These are phyloP conservation scores for Syncephalastrum contaminatum DNA, from an alignment of 371 early-diverging fungal species.

Conservation along the genomic window DNA sequence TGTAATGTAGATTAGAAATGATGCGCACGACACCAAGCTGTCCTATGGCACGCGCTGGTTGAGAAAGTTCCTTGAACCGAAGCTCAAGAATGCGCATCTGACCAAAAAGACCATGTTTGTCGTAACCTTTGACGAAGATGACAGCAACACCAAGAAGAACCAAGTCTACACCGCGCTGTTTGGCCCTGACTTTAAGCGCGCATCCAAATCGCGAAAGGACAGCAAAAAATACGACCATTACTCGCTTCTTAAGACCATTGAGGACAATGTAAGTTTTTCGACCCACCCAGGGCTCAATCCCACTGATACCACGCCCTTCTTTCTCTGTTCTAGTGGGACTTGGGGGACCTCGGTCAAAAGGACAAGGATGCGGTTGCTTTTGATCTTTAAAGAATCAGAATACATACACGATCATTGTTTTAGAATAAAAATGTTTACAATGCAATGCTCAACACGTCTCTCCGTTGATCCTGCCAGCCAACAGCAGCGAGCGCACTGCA, in stretches of 20 bases:
- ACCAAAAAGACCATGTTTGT: slow-evolving; percentile 55
- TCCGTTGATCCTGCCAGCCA: slow-evolving; percentile 48
- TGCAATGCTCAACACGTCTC: slow-evolving; percentile 35
- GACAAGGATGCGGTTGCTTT: slow-evolving; percentile 13
- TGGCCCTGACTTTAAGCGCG: slow-evolving; percentile 48
- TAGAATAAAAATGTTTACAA: too few relatives aligned
- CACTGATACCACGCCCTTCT: not conserved
- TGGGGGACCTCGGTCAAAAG: slow-evolving; percentile 13
- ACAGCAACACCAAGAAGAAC: slow-evolving; percentile 40
- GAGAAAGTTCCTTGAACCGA: slow-evolving; percentile 50
- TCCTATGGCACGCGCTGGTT: slow-evolving; percentile 56
- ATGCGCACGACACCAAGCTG: slow-evolving; percentile 58
- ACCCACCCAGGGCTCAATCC: not conserved
- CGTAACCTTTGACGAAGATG: slow-evolving; percentile 53
- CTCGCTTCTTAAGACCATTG: slow-evolving; percentile 58
- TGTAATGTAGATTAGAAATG: slow-evolving; percentile 37
- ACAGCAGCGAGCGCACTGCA: slow-evolving; percentile 46
- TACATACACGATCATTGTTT: not conserved
- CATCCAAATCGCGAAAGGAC: slow-evolving; percentile 36
- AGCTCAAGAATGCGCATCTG: slow-evolving; percentile 46
- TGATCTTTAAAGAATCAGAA: slow-evolving; percentile 3
- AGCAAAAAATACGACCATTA: slow-evolving; percentile 61
- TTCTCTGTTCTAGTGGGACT: slow-evolving; percentile 11
- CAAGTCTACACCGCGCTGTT: slow-evolving; percentile 49
- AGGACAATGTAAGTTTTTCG: slow-evolving; percentile 35